phyloP scores from a whole-genome alignment of 495 filamentous ascomycete genomes.

The Cladorrhinum samala region DNA sequence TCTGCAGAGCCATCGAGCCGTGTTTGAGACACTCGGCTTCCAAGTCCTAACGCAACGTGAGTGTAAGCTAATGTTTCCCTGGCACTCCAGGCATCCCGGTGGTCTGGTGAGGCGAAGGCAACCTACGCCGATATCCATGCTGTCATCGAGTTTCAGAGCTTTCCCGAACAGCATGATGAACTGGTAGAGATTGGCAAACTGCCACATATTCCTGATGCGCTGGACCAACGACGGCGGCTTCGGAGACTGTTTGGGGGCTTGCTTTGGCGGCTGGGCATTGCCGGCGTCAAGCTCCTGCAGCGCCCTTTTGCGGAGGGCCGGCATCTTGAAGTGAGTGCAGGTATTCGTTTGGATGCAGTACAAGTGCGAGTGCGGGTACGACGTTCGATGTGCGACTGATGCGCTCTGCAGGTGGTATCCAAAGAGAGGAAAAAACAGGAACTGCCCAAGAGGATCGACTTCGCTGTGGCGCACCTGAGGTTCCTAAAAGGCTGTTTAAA shows the following conservation, averaged over 20 bases:
- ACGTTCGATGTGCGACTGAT: not conserved
- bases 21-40: conserved; percentile 83
- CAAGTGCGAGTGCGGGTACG: not conserved
- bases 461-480: no score
- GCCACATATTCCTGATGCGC: conserved; percentile 80
- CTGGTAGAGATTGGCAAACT: conserved; percentile 91
- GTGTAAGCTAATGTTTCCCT: no score
- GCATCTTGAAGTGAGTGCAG: conserved; percentile 35
- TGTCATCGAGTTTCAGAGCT: conserved; percentile 80
- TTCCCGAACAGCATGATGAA: conserved; percentile 86
- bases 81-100: not conserved
- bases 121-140: conserved; percentile 77
- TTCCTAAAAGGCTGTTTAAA: not conserved
- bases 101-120: not conserved
- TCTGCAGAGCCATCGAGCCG: conserved; percentile 63
- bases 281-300: conserved; percentile 56
- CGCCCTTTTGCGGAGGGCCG: conserved; percentile 60
- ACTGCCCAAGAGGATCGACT: no score
- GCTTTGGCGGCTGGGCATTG: conserved; percentile 12
- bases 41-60: conserved; percentile 58
- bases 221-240: conserved; percentile 49
- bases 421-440: not conserved
- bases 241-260: not conserved
- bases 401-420: not conserved
- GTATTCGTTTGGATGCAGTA: not conserved